Base-by-base conservation (phyloP, 441 rosid genomes). In the Viola pubescens region DNA sequence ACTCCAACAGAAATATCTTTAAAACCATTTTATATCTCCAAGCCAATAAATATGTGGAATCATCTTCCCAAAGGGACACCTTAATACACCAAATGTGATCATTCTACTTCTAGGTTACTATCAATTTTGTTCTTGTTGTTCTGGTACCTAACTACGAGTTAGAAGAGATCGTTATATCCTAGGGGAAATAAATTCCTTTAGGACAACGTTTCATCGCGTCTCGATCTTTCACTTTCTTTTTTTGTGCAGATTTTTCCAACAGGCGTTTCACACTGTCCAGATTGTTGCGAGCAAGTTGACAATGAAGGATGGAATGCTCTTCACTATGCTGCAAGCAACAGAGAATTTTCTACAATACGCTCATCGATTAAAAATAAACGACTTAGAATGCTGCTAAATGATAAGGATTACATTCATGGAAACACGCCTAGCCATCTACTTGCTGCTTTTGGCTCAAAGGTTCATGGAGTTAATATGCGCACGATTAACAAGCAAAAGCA, bases 261-360 rank as follows among this genome's bases (percentile, higher is more conserved):
- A n/a, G n/a, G n/a, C n/a, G n/a, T n/a, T n/a, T 26, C 19, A 0
- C 0, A 7, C 3, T 57, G 56, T n/a, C 63, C 60, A 2, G 70
- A 48, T 26, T 59, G 66, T 49, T 56, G 45, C 9, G 70, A 61
- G 13, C 19, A 48, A 4, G 58, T 19, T 6, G 60, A 57, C 3
- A 4, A 3, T 0, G 26, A 45, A 45, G 62, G 70, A 0, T 45
- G 66, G 62, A 70, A 60, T 51, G 54, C 37, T 45, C 65, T 70
- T 45, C 74, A 60, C 38, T 64, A 51, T 49, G 66, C 74, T 10
- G 54, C 12, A 1, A 3, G 5, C 1, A 51, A 42, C 40, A 6
- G 39, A 52, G n/a, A n/a, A n/a, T n/a, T n/a, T n/a, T n/a, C n/a
- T n/a, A n/a, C 50, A 0, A 26, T 6, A 2, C 7, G 0, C 0